A percentile compares a stretch with the other conserved stretches of the same genome.
Evolutionary conservation across 1,284 basidiomycete genomes (phyloP).

Genomic region (Sphagnurus paluster): DNA sequence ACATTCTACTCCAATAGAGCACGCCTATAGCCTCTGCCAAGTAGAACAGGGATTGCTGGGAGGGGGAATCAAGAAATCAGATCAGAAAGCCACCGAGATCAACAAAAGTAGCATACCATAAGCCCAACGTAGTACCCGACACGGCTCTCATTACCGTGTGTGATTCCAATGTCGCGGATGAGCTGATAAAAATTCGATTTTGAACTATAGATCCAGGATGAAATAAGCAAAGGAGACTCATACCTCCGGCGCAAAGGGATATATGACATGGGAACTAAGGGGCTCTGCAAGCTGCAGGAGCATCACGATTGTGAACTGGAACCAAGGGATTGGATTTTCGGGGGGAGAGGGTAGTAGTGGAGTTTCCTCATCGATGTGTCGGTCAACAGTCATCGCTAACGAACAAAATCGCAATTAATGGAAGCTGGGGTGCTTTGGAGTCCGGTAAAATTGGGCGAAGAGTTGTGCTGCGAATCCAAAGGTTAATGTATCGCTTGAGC

Average conservation of each 20-base stretch:
- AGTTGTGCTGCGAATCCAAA: too few species aligned
- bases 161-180: slow-evolving; percentile 68
- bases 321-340: slow-evolving; percentile 63
- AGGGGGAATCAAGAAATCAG: too few species aligned
- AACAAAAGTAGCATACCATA: too few species aligned
- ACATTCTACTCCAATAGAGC: slow-evolving; percentile 71
- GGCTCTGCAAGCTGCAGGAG: slow-evolving; percentile 67
- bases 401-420: too few species aligned
- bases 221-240: slow-evolving; percentile 10
- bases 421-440: too few species aligned
- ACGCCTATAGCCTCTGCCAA: slow-evolving; percentile 67
- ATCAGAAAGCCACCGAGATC: too few species aligned
- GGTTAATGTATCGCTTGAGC: too few species aligned
- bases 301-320: slow-evolving; percentile 64
- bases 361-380: slow-evolving; percentile 43
- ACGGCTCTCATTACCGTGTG: slow-evolving; percentile 58
- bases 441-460: too few species aligned
- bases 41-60: slow-evolving; percentile 76
- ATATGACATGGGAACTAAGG: slow-evolving; percentile 68
- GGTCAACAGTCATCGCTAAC: not conserved
- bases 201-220: slow-evolving; percentile 10
- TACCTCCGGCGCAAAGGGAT: slow-evolving; percentile 68
- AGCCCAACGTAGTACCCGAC: slow-evolving; percentile 70
- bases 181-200: slow-evolving; percentile 32
- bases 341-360: slow-evolving; percentile 40